Base-by-base conservation (phyloP, 768 basidiomycete genomes). In the Gautieria morchelliformis region DNA sequence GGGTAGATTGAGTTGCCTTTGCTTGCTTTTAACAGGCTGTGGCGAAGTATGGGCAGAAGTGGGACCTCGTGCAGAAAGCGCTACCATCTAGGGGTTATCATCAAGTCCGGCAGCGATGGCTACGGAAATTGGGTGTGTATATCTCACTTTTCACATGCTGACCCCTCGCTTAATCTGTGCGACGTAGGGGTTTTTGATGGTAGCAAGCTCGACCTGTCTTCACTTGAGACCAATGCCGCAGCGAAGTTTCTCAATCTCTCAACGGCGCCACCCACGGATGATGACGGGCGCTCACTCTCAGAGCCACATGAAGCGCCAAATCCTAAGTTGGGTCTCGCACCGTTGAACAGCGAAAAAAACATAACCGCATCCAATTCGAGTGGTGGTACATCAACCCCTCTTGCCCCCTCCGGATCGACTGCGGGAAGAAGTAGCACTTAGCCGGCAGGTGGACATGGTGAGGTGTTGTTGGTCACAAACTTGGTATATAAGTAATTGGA, bases 31-130 rank as follows among this genome's bases (percentile, higher is more conserved):
- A 20, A 5, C 41, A 74, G 71, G 72, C 72, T 5, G 72, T 73
- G 3, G 66, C 69, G 5, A 73, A 73, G 62, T 65, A 73, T 27
- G 71, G 72, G 32, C 71, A 73, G 56, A 62, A 62, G 42, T 78
- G 77, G 77, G 72, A 75, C 42, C 52, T 74, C 50, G 72, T 75
- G 32, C 72, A 74, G 64, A 73, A 72, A 48, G 70, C 70, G 8
- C 58, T 75, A 45, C 71, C 72, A 20, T 71, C 71, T 39, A 62
- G 74, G 50, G 71, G 73, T 1, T 74, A 74, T 52, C 73, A 75
- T 53, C 73, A 75, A 62, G 74, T 75, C 42, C 70, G 73, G 2
- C 73, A 74, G 52, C 65, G 73, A n/a, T 75, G 74, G 72, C 62
- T 74, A 53, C 66, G 73, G 46, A 74, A 73, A 57, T 55, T 73